Base-by-base conservation (phyloP, 2,329 filamentous ascomycete genomes). In the Cladosporium oxysporum region DNA sequence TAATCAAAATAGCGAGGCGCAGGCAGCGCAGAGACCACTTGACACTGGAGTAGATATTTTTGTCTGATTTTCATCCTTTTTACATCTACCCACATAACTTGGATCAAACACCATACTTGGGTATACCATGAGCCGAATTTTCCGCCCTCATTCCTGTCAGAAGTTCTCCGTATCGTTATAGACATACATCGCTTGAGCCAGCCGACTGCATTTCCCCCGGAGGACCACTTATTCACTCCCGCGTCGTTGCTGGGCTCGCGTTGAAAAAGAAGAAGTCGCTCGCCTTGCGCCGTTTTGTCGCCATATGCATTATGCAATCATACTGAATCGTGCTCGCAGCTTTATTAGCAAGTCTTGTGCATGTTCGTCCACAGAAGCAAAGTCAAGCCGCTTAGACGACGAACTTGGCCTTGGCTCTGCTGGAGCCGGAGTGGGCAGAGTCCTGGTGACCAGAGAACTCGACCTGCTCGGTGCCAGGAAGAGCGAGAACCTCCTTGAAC, bases 391-490 rank as follows among this genome's bases (percentile, higher is more conserved):
- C 68, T 70, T 90, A 97, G 75, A 93, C 93, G 60, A 86, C 84
- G 80, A 92, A 92, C 85, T 97, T 99, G 74, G 95, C 91, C 86
- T 96, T 98, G 66, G 95, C 95, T 74, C 96, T 89, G 67, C 92
- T 97, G 82, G 93, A 97, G 72, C 95, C 95, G 67, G 91, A 89
- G 78, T 96, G 91, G 44, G 95, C 94, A 73, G 91, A 91, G 73
- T 99, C 96, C 21, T 92, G 96, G 82, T 99, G 95, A 67, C 95
- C 95, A 23, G 92, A 96, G 82, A 98, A 99, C 82, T 99, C 96
- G 67, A 99, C 88, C 68, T 83, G 79, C 78, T 98, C 95, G 68
- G 82, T 85, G 65, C 88, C 81, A 67, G 90, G 90, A 68, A 99
- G 83, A 78, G 91, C 89, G 65, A 99, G 84, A 29, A 96, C 89